Evolutionary conservation across 208 protist genomes (phyloP).

Genomic region (Leishmania braziliensis): DNA sequence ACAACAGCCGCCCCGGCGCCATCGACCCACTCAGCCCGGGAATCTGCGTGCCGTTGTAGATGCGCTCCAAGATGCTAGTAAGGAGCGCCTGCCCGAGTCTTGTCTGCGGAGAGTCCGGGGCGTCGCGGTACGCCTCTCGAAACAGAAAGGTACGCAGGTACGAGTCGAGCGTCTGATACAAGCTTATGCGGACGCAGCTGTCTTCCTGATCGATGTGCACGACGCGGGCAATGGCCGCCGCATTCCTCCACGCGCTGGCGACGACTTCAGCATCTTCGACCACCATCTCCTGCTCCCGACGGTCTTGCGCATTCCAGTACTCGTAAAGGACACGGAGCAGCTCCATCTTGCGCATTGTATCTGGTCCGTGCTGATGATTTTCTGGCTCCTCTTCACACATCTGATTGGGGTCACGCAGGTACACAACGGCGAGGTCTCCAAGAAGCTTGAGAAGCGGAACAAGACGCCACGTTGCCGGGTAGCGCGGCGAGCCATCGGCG

Average conservation of each 20-base stretch:
- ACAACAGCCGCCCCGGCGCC: conserved; percentile 51
- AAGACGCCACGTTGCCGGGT: conserved; percentile 29
- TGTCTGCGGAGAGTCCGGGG: conserved; percentile 37
- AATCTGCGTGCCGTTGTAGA: conserved; percentile 83
- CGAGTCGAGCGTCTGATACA: conserved; percentile 67
- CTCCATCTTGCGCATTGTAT: conserved; percentile 87
- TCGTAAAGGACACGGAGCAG: conserved; percentile 73
- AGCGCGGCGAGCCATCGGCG: neutral
- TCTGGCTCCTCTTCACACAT: conserved; percentile 47
- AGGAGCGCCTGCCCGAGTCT: conserved; percentile 51
- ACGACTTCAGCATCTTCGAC: conserved; percentile 30
- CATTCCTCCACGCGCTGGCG: conserved; percentile 22
- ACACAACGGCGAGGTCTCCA: conserved; percentile 39
- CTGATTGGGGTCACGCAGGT: conserved; percentile 34
- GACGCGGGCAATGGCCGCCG: conserved; percentile 50
- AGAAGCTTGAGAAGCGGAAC: conserved; percentile 34
- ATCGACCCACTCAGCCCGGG: conserved; percentile 62
- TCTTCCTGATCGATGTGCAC: conserved; percentile 50
- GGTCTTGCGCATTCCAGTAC: conserved; percentile 85
- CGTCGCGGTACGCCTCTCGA: conserved; percentile 18
- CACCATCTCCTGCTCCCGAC: conserved; percentile 62
- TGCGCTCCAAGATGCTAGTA: conserved; percentile 52
- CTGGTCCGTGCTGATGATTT: conserved; percentile 68
- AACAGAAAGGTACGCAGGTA: conserved; percentile 75
- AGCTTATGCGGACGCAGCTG: conserved; percentile 65